Percentiles rank a stretch among this genome's conserved stretches.
These are phyloP conservation scores for Endocladia muricata DNA, from an alignment of 31 red algal genomes.

Conservation along the genomic window DNA sequence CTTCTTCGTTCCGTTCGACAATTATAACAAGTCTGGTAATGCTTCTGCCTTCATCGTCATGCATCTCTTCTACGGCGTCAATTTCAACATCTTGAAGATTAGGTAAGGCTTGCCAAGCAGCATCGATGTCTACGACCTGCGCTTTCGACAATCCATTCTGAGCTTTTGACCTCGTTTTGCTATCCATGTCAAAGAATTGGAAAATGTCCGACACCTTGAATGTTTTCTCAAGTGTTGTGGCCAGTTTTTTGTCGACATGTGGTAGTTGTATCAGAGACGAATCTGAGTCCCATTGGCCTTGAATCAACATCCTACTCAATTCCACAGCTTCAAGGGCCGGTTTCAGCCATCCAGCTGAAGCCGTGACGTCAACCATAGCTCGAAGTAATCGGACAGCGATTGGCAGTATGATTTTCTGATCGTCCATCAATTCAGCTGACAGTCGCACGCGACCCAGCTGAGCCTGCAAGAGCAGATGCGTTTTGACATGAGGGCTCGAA, in stretches of 20 bases:
- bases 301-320: conserved; percentile 79
- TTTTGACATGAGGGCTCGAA: conserved; percentile 85
- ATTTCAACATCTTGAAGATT: conserved; percentile 51
- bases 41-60: conserved; percentile 26
- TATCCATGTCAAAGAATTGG: conserved; percentile 79
- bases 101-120: conserved; percentile 73
- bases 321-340: conserved; percentile 83
- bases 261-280: conserved; percentile 78
- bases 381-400: conserved; percentile 60
- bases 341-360: conserved; percentile 82
- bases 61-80: conserved; percentile 14
- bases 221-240: conserved; percentile 20
- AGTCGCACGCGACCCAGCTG: conserved; percentile 58
- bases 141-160: conserved; percentile 35
- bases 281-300: conserved; percentile 74
- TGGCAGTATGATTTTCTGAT: conserved; percentile 48
- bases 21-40: conserved; percentile 28
- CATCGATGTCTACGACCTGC: conserved; percentile 62
- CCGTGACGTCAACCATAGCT: conserved; percentile 91
- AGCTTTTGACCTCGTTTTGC: conserved; percentile 31
- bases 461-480: conserved; percentile 79
- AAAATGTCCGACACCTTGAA: conserved; percentile 56
- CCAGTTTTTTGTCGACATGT: conserved; percentile 47
- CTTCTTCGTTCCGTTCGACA: conserved; percentile 44
- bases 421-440: conserved; percentile 39